phyloP scores from a whole-genome alignment of 2,329 filamentous ascomycete genomes.

The Trichoderma lentiforme region DNA sequence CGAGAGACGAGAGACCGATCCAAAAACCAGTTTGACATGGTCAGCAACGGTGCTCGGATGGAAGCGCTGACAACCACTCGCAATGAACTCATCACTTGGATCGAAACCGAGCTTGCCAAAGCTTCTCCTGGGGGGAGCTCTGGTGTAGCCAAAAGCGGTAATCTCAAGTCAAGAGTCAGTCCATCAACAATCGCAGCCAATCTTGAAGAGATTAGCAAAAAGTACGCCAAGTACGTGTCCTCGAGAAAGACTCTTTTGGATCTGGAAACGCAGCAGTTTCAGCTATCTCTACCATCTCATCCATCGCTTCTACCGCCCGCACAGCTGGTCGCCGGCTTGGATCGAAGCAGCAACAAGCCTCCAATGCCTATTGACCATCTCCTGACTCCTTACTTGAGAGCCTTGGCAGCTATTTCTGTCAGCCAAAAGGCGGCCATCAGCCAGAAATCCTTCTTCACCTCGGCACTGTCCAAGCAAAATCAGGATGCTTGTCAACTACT shows the following conservation, averaged over 20 bases:
- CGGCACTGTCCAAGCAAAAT: constrained; percentile 47
- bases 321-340: constrained; percentile 17
- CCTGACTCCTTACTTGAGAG: constrained; percentile 55
- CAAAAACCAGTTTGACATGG: constrained; percentile 34
- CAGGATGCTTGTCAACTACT: constrained; percentile 50
- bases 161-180: not conserved
- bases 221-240: constrained; percentile 53
- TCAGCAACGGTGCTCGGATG: constrained; percentile 42
- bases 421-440: constrained; percentile 56
- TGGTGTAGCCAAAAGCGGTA: constrained; percentile 11
- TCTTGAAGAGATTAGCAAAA: constrained; percentile 48
- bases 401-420: constrained; percentile 49
- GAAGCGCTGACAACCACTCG: constrained; percentile 55
- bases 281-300: constrained; percentile 29
- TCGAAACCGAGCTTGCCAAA: constrained; percentile 58
- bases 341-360: constrained; percentile 19
- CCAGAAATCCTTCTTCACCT: constrained; percentile 56
- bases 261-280: constrained; percentile 34
- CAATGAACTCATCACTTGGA: constrained; percentile 61
- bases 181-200: constrained; percentile 24
- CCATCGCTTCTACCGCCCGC: constrained; percentile 26
- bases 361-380: constrained; percentile 38
- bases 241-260: constrained; percentile 48
- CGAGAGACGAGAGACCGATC: constrained; percentile 43
- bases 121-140: constrained; percentile 40